A percentile compares a stretch with the other conserved stretches of the same genome.
These are phyloP conservation scores for Aureobasidium namibiae DNA, from an alignment of 2,329 filamentous ascomycete species.

Conservation along the genomic window DNA sequence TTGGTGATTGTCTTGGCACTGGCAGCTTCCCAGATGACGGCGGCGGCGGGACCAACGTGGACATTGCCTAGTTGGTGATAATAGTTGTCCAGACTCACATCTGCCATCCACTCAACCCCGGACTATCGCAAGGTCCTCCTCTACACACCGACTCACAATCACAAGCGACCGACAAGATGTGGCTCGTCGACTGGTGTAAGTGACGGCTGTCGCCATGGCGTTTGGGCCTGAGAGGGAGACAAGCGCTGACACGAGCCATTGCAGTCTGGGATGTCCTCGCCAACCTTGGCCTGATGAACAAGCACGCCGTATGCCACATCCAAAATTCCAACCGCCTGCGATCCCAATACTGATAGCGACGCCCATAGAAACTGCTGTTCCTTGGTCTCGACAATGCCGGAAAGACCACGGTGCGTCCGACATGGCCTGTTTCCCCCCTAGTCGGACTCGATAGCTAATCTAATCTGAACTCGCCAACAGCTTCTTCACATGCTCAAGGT, in stretches of 20 bases:
- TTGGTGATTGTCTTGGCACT: not conserved
- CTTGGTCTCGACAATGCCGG: slow-evolving; percentile 89
- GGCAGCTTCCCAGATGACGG: slow-evolving; percentile 11
- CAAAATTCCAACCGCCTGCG: not conserved
- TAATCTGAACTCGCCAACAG: slow-evolving; percentile 18
- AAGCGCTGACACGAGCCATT: slow-evolving; percentile 9
- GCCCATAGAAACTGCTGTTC: slow-evolving; percentile 66
- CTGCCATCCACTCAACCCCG: not conserved
- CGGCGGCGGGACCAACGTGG: slow-evolving; percentile 9
- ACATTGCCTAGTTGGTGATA: not conserved
- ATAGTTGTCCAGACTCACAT: slow-evolving; percentile 5
- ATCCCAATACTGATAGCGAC: not conserved
- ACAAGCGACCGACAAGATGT: slow-evolving; percentile 49
- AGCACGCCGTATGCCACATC: slow-evolving; percentile 55
- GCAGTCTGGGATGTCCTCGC: slow-evolving; percentile 84
- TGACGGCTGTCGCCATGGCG: slow-evolving; percentile 17
- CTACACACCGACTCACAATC: not conserved
- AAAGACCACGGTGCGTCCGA: slow-evolving; percentile 61
- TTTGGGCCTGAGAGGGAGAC: slow-evolving; percentile 12
- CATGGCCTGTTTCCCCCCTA: not conserved
- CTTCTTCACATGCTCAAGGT: slow-evolving; percentile 94
- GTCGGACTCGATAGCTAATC: not conserved
- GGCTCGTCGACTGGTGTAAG: slow-evolving; percentile 93
- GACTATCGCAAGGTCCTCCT: not conserved
- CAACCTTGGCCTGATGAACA: slow-evolving; percentile 81